Evolutionary conservation across 805 yeast species (phyloP).

Genomic region (Candida sonorensis): DNA sequence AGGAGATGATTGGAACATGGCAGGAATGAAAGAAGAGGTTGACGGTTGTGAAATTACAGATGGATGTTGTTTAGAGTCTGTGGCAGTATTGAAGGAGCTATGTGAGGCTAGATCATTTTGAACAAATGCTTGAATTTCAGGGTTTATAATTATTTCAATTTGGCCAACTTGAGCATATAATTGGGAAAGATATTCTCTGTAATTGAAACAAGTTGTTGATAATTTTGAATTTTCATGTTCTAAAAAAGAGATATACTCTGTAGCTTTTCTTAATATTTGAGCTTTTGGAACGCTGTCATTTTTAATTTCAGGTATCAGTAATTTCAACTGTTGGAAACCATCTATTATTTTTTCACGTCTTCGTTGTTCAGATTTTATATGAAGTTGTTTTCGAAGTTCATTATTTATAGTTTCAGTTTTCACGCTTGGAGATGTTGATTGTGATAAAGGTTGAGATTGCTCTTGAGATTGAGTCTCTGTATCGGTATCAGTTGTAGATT

Average conservation of each 20-base stretch:
- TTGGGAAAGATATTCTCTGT: conserved; percentile 16
- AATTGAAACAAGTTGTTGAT: conserved; percentile 11
- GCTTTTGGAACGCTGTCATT: conserved; percentile 41
- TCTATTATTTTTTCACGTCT: conserved; percentile 40
- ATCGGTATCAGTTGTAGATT: too few species aligned
- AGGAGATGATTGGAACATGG: too few species aligned
- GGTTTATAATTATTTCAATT: conserved; percentile 8
- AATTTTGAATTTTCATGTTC: conserved; percentile 25
- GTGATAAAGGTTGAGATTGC: background rate
- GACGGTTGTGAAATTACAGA: too few species aligned
- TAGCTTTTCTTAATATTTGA: conserved; percentile 33
- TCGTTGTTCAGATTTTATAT: conserved; percentile 39
- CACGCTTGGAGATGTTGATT: background rate
- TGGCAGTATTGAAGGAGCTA: too few species aligned
- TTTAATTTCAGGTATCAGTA: conserved; percentile 33
- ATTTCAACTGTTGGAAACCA: conserved; percentile 34
- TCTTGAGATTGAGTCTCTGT: too few species aligned
- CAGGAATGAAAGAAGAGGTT: too few species aligned
- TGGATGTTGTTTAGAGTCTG: too few species aligned
- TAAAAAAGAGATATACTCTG: conserved; percentile 33
- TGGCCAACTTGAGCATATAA: conserved; percentile 14
- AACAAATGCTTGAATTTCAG: conserved; percentile 8
- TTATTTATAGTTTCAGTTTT: conserved; percentile 10
- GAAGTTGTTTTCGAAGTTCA: conserved; percentile 28
- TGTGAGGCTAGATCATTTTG: background rate